Percentiles rank a stretch among this genome's conserved stretches.
These are phyloP conservation scores for Perkinsus marinus DNA, from an alignment of 169 alveolate genomes.

Conservation along the genomic window DNA sequence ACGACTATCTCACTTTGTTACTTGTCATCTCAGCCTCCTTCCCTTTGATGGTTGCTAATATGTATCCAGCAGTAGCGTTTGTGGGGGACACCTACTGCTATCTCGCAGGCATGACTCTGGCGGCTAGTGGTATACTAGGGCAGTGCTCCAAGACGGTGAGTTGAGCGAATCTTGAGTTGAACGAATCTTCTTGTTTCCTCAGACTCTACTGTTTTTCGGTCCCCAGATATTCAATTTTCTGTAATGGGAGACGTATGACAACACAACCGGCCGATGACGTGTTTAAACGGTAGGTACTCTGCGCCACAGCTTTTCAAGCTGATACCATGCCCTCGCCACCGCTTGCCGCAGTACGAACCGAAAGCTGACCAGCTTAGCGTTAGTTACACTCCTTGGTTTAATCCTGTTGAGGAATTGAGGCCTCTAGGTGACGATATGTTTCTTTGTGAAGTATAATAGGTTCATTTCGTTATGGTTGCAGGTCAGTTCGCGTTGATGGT, in stretches of 20 bases:
- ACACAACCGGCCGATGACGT: neutral
- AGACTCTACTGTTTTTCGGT: constrained; percentile 50
- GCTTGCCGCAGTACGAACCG: constrained; percentile 55
- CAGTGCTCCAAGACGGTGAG: constrained; percentile 67
- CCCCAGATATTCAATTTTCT: constrained; percentile 72
- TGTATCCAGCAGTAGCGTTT: constrained; percentile 70
- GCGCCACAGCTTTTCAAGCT: constrained; percentile 66
- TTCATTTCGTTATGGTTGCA: neutral
- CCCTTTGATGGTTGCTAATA: constrained; percentile 33
- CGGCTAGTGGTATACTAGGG: constrained; percentile 70
- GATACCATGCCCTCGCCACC: constrained; percentile 69
- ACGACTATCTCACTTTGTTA: constrained; percentile 52
- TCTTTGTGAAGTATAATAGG: neutral
- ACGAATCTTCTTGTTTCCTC: neutral
- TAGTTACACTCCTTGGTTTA: neutral
- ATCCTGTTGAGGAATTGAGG: neutral
- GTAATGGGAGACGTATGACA: neutral
- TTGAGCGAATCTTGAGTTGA: neutral
- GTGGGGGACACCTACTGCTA: constrained; percentile 78
- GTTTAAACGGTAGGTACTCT: constrained; percentile 5
- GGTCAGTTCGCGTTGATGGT: neutral
- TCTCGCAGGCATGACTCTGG: constrained; percentile 76
- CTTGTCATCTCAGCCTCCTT: constrained; percentile 51
- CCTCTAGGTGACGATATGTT: neutral
- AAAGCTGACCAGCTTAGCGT: constrained; percentile 24